Evolutionary conservation across 768 basidiomycete species (phyloP).

Genomic region (Trametes gibbosa): DNA sequence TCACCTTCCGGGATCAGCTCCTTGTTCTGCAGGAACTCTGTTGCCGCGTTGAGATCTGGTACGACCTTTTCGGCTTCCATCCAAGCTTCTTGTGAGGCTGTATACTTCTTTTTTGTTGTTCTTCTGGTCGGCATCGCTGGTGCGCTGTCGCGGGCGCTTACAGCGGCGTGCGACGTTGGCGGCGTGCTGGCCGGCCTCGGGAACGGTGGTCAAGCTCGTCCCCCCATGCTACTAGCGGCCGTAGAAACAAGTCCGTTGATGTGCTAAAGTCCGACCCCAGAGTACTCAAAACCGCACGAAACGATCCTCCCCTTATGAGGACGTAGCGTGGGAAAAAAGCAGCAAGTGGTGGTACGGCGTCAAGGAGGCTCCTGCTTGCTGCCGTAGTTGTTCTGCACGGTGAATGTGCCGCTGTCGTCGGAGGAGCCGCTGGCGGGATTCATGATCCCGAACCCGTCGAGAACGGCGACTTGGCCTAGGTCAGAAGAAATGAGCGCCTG

Average conservation of each 20-base stretch:
- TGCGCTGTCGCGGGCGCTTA: neutral
- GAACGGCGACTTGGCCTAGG: neutral
- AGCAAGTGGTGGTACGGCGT: neutral
- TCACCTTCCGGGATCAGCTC: neutral
- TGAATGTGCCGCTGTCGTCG: neutral
- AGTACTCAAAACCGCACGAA: neutral
- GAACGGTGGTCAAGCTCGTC: neutral
- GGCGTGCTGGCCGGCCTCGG: neutral
- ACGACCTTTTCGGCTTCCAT: neutral
- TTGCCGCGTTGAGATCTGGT: neutral
- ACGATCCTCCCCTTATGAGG: constrained; percentile 6
- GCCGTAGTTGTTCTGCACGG: neutral
- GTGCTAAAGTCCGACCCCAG: neutral
- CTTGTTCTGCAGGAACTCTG: neutral
- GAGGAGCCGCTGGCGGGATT: neutral
- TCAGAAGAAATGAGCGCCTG: neutral
- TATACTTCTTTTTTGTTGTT: neutral
- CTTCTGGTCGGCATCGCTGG: neutral
- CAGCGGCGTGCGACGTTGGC: neutral
- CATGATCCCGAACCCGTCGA: neutral
- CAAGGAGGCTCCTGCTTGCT: neutral
- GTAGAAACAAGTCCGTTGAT: neutral
- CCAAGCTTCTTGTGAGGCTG: neutral
- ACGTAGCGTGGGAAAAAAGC: constrained; percentile 1
- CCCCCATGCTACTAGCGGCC: neutral